A percentile compares a stretch with the other conserved stretches of the same genome.
phyloP scores from a whole-genome alignment of 257 asterid genomes.

The Nicotiana noctiflora region DNA sequence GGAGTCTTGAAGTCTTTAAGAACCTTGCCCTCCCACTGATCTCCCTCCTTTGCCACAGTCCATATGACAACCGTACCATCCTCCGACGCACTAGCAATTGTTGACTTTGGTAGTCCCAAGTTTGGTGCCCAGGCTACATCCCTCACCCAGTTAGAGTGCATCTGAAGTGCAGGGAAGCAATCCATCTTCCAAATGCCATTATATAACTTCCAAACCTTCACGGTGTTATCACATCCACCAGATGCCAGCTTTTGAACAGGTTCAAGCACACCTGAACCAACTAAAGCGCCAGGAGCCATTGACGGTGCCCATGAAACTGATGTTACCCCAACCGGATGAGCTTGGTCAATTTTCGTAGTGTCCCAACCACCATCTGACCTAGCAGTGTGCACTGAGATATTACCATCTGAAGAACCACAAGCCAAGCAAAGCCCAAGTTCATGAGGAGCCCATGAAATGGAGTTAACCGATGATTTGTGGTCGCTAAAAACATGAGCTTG shows the following conservation, averaged over 20 bases:
- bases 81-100: slow-evolving; percentile 92
- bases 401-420: slow-evolving; percentile 90
- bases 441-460: slow-evolving; percentile 92
- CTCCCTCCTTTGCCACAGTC: slow-evolving; percentile 80
- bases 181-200: slow-evolving; percentile 88
- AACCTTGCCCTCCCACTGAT: slow-evolving; percentile 80
- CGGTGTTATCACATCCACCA: slow-evolving; percentile 89
- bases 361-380: slow-evolving; percentile 85
- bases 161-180: slow-evolving; percentile 81
- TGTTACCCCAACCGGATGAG: slow-evolving; percentile 96
- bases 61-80: slow-evolving; percentile 88
- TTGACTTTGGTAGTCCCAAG: slow-evolving; percentile 89
- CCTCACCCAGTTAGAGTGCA: slow-evolving; percentile 87
- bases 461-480: slow-evolving; percentile 81
- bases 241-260: slow-evolving; percentile 86
- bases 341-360: slow-evolving; percentile 73
- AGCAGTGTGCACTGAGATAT: slow-evolving; percentile 58
- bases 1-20: slow-evolving; percentile 74
- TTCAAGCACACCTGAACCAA: slow-evolving; percentile 54
- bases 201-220: slow-evolving; percentile 80
- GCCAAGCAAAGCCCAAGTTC: slow-evolving; percentile 89
- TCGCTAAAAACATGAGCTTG: slow-evolving; percentile 65
- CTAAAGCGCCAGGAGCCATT: slow-evolving; percentile 71
- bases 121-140: slow-evolving; percentile 98
- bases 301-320: slow-evolving; percentile 95